phyloP scores from a whole-genome alignment of 495 filamentous ascomycete species.

The Lasiosphaeriaceae sp. region DNA sequence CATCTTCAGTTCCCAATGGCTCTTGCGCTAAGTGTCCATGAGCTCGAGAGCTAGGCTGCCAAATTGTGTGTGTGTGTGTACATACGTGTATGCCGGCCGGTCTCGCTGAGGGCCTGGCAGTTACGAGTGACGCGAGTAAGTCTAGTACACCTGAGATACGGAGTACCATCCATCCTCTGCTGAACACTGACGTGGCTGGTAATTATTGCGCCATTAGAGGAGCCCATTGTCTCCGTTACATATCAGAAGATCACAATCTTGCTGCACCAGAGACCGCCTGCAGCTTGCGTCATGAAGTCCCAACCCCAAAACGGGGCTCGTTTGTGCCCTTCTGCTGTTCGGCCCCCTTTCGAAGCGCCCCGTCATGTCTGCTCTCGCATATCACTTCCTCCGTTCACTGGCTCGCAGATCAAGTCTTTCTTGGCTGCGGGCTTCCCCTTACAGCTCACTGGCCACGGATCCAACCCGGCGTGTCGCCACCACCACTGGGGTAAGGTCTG shows the following conservation, averaged over 20 bases:
- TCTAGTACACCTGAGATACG: too few species aligned
- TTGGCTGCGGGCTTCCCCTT: neutral
- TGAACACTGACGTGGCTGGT: neutral
- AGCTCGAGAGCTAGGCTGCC: neutral
- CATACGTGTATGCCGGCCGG: too few species aligned
- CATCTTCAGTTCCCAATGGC: neutral
- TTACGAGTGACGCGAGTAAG: too few species aligned
- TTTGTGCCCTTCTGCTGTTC: neutral
- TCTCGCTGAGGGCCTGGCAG: too few species aligned
- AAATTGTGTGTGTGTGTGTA: too few species aligned
- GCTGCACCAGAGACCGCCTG: neutral
- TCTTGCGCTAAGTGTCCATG: too few species aligned
- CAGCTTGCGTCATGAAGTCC: neutral
- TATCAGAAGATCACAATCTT: neutral
- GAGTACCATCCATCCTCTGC: neutral
- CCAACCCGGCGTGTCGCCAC: slow-evolving; percentile 12
- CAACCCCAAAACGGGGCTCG: neutral
- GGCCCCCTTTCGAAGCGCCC: neutral
- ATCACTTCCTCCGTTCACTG: slow-evolving; percentile 3
- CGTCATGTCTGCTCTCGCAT: neutral
- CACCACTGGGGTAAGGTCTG: slow-evolving; percentile 6
- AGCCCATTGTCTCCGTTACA: neutral
- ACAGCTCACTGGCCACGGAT: slow-evolving; percentile 1
- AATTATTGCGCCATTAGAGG: neutral
- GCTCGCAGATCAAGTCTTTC: neutral